Conservation (phyloP, 495 filamentous ascomycete genomes). For the Annulohypoxylon moriforme region DNA sequence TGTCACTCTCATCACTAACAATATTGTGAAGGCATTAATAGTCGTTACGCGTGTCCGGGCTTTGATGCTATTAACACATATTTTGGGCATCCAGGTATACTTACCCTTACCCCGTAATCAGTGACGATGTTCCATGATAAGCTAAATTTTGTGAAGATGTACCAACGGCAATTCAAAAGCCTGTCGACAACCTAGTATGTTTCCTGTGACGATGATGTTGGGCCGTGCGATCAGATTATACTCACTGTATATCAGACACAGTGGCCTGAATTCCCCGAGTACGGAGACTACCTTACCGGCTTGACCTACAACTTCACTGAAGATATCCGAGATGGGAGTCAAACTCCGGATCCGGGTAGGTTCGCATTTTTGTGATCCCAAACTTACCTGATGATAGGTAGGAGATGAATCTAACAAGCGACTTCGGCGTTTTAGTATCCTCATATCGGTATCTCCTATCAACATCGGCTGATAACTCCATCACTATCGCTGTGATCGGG, state of each 20-base stretch:
- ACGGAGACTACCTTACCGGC: constrained; percentile 52
- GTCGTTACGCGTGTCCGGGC: constrained; percentile 47
- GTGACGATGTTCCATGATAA: not conserved
- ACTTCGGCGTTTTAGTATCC: constrained; percentile 24
- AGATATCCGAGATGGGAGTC: constrained; percentile 51
- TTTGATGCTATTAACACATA: constrained; percentile 50
- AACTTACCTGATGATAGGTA: not conserved
- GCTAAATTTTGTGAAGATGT: constrained; percentile 6
- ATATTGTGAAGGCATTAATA: constrained; percentile 36
- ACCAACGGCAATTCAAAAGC: constrained; percentile 46
- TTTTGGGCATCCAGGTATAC: constrained; percentile 44
- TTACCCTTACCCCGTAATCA: not conserved
- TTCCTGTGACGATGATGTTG: not conserved
- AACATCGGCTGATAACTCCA: constrained; percentile 46
- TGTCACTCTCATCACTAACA: not conserved
- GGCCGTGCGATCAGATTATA: not conserved
- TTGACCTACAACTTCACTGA: constrained; percentile 59
- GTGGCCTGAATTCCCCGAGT: constrained; percentile 39
- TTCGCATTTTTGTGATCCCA: not conserved
- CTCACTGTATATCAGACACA: constrained; percentile 33
- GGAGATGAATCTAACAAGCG: constrained; percentile 12
- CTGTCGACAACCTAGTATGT: constrained; percentile 46
- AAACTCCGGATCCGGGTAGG: constrained; percentile 48
- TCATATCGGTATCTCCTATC: constrained; percentile 54
- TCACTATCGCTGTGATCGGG: constrained; percentile 47